Base-by-base conservation (phyloP, 176 grass and related monocot species). In the Oryza longistaminata region DNA sequence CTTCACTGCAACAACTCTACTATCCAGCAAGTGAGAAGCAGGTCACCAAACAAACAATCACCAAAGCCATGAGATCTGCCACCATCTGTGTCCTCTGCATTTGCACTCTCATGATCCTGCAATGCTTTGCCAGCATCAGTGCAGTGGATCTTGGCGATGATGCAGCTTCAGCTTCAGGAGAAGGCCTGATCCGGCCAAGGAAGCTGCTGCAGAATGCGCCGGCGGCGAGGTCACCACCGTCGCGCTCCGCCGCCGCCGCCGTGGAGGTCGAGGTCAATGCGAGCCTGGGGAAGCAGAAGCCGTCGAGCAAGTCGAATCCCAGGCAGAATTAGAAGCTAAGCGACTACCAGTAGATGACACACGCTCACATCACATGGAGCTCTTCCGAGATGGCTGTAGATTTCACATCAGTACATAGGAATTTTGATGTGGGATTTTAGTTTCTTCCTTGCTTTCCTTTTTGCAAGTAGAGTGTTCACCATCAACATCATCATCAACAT, bases 281-380 rank as follows among this genome's bases (percentile, higher is more conserved):
- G 16, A 80, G 64, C 77, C 42, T 86, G 84, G 64, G 53, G 31
- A 79, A 70, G 75, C 21, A 31, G 69, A 61, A 31, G 77, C 19
- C 60, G 35, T 37, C 35, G 58, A 86, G 74, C 76, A 86, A 64
- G 12, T 86, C 76, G 27, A 87, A 87, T n/a, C 84, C 76, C 10
- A 87, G 22, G 75, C 84, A 87, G 77, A 87, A 80, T 21, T 87
- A 80, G 81, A 45, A 2, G 42, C 24, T 27, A 16, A 49, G 46
- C 13, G 4, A 49, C 46, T 49, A 49, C 13, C 46, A 49, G 46
- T 49, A 49, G 46, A 49, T 3, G 9, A 40, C 39, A 40, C 39
- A 40, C 39, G 7, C 39, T 40, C 39, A 40, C 37, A 39, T 39
- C 26, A 27, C 29, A 31, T 31, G 29, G 29, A 31, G 29, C 29